Evolutionary conservation across 148 eudicot genomes (phyloP).

Genomic region (Beta vulgaris): DNA sequence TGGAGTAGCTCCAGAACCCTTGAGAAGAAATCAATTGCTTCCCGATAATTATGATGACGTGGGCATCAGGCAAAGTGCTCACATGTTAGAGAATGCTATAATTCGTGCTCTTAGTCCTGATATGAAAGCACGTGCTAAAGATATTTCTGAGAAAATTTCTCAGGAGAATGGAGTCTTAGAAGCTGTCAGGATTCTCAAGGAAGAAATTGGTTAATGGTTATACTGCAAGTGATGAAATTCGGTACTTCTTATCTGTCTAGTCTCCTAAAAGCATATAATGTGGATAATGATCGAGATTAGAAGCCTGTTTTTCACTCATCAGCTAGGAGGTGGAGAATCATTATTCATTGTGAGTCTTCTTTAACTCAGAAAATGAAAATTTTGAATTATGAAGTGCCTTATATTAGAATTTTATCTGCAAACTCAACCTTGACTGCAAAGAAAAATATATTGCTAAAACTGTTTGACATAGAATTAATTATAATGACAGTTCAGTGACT

Average conservation of each 20-base stretch:
- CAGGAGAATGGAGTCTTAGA: constrained; percentile 62
- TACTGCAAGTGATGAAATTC: constrained; percentile 8
- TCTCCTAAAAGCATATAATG: not conserved
- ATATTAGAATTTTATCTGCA: constrained; percentile 1
- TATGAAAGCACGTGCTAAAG: constrained; percentile 52
- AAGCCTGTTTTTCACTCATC: not conserved
- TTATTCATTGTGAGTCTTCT: not conserved
- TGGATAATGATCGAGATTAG: not conserved
- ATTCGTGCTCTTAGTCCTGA: constrained; percentile 48
- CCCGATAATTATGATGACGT: constrained; percentile 50
- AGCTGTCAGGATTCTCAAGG: constrained; percentile 52
- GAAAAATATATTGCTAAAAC: too few relatives aligned
- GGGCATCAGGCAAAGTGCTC: constrained; percentile 54
- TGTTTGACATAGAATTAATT: too few relatives aligned
- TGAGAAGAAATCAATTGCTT: constrained; percentile 53
- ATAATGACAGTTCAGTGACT: too few relatives aligned
- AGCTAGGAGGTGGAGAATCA: not conserved
- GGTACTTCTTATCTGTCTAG: not conserved
- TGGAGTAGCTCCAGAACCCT: constrained; percentile 86
- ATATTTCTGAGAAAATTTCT: constrained; percentile 57
- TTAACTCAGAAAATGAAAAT: not conserved
- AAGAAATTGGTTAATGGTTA: constrained; percentile 32
- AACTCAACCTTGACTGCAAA: not conserved
- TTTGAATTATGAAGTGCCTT: constrained; percentile 2
- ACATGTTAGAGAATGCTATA: constrained; percentile 47